These are phyloP conservation scores for Nigrospora osmanthi DNA, from an alignment of 2,329 filamentous ascomycete genomes.

Conservation along the genomic window DNA sequence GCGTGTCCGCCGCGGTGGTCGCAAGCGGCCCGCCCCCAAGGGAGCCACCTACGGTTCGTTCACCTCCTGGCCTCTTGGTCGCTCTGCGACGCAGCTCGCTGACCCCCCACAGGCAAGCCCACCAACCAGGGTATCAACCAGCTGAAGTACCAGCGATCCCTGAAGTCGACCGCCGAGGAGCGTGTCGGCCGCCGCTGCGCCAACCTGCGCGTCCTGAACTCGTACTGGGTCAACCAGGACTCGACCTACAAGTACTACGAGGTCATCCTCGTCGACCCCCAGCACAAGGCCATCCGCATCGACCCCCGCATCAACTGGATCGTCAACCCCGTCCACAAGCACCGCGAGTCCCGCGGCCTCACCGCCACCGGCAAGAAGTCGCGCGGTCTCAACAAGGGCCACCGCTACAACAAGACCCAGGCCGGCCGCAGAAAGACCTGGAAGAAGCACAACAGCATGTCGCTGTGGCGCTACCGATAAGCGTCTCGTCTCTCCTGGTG, in stretches of 20 bases:
- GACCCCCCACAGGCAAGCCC: slow-evolving; percentile 71
- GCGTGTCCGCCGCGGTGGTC: slow-evolving; percentile 95
- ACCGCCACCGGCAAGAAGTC: slow-evolving; percentile 99
- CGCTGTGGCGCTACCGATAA: slow-evolving; percentile 97
- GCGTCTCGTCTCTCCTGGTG: slow-evolving; percentile 11
- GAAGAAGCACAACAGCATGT: slow-evolving; percentile 99
- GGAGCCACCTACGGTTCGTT: slow-evolving; percentile 95
- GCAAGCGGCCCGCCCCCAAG: slow-evolving; percentile 94
- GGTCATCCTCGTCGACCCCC: slow-evolving; percentile 98
- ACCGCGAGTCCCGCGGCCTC: slow-evolving; percentile 95
- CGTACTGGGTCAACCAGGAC: slow-evolving; percentile 99
- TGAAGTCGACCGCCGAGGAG: slow-evolving; percentile 97
- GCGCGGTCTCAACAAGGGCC: slow-evolving; percentile 98
- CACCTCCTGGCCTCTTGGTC: not conserved
- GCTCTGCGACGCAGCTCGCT: slow-evolving; percentile 5
- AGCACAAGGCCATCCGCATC: slow-evolving; percentile 99
- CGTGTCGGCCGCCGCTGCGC: slow-evolving; percentile 98
- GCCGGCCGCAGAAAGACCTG: slow-evolving; percentile 99
- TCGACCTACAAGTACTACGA: slow-evolving; percentile 99
- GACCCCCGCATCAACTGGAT: slow-evolving; percentile 99
- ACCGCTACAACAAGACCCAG: slow-evolving; percentile 97
- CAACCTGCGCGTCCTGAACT: slow-evolving; percentile 99
- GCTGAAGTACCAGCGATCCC: slow-evolving; percentile 99
- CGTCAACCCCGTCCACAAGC: slow-evolving; percentile 99
- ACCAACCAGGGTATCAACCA: slow-evolving; percentile 99